A percentile compares a stretch with the other conserved stretches of the same genome.
Conservation (phyloP, 768 basidiomycete genomes). For the Amanita molliuscula region DNA sequence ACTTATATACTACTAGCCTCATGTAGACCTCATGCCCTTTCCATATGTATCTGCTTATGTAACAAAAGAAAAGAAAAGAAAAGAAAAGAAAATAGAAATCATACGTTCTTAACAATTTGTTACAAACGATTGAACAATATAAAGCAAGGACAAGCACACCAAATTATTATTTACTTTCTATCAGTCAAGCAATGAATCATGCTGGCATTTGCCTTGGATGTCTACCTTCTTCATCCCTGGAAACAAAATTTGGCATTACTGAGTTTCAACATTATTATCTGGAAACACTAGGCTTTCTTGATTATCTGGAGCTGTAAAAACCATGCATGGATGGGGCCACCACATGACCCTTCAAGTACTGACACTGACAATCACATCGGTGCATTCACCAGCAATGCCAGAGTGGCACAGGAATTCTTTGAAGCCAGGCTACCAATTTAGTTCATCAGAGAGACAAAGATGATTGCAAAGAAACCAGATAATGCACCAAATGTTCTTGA, state of each 20-base stretch:
- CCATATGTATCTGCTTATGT: too few species aligned
- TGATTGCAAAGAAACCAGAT: neutral
- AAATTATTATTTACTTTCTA: neutral
- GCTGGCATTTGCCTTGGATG: neutral
- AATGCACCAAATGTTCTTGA: neutral
- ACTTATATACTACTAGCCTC: too few species aligned
- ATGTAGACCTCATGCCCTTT: too few species aligned
- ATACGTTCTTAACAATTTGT: too few species aligned
- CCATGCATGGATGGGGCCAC: neutral
- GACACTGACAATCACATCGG: constrained; percentile 6
- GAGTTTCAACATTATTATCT: neutral
- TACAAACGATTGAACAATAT: neutral
- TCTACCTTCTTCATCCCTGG: too few species aligned
- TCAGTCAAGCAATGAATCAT: neutral
- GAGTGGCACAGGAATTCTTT: constrained; percentile 6
- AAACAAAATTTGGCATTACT: too few species aligned
- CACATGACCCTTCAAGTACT: neutral
- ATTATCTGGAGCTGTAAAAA: neutral
- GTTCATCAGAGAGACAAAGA: constrained; percentile 7
- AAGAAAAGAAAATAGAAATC: too few species aligned
- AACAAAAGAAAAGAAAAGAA: too few species aligned
- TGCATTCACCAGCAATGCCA: constrained; percentile 6
- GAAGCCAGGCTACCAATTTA: constrained; percentile 14
- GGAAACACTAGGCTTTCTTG: neutral
- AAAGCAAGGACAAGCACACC: neutral